A percentile compares a stretch with the other conserved stretches of the same genome.
Conservation (phyloP, 2,329 filamentous ascomycete species). For the Pseudocercospora ulei region DNA sequence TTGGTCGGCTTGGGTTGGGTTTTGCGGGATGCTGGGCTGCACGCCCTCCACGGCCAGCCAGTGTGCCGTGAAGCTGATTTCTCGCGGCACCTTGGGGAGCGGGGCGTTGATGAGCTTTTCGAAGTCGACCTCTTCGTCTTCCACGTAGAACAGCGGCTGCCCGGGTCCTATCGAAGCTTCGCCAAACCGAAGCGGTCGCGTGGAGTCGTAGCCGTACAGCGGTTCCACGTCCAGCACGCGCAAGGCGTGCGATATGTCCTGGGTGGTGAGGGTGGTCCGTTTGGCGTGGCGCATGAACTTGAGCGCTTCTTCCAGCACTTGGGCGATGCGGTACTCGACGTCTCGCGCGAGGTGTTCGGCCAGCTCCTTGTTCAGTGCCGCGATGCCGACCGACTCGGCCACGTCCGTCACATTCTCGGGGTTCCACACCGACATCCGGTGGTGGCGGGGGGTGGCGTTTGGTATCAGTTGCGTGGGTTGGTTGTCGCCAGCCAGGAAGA, state of each 20-base stretch:
- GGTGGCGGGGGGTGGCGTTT: constrained; percentile 1
- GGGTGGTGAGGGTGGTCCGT: constrained; percentile 75
- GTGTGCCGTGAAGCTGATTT: constrained; percentile 88
- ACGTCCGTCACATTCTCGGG: constrained; percentile 92
- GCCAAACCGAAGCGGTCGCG: constrained; percentile 76
- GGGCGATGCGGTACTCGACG: constrained; percentile 86
- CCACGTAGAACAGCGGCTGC: constrained; percentile 91
- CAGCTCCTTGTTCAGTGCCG: constrained; percentile 70
- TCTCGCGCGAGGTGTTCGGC: constrained; percentile 82
- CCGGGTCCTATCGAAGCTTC: constrained; percentile 89
- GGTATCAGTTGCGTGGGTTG: not conserved
- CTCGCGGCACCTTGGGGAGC: constrained; percentile 83
- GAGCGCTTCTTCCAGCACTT: constrained; percentile 85
- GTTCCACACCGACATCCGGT: constrained; percentile 65
- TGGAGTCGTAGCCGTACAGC: constrained; percentile 91
- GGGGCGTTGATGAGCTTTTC: constrained; percentile 97
- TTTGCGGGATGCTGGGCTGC: constrained; percentile 91
- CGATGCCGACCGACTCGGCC: constrained; percentile 87
- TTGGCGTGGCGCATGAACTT: constrained; percentile 92
- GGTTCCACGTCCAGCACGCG: constrained; percentile 85
- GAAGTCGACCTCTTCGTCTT: constrained; percentile 97
- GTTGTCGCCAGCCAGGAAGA: constrained; percentile 1
- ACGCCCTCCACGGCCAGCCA: constrained; percentile 98
- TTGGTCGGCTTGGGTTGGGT: constrained; percentile 67
- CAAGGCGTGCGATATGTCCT: constrained; percentile 79